Evolutionary conservation across 768 basidiomycete genomes (phyloP).

Genomic region (Kwoniella pini): DNA sequence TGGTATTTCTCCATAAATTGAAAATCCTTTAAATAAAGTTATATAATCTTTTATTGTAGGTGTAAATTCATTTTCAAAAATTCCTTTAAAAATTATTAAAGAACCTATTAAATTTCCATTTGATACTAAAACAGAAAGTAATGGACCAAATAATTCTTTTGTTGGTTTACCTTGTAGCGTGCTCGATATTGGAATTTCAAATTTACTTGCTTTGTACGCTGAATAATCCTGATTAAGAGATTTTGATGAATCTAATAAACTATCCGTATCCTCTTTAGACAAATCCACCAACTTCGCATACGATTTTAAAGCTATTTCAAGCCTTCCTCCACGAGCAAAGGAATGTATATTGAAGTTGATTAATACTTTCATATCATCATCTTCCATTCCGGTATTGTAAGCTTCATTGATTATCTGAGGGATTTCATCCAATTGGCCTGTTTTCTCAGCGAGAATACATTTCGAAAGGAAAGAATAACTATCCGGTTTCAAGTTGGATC

Average conservation of each 20-base stretch:
- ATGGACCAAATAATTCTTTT: conserved; percentile 29
- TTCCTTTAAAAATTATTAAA: conserved; percentile 38
- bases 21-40: conserved; percentile 47
- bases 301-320: conserved; percentile 32
- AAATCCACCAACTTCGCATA: conserved; percentile 18
- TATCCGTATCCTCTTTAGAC: not conserved
- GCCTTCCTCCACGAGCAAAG: conserved; percentile 29
- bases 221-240: not conserved
- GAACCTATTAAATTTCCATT: conserved; percentile 38
- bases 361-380: conserved; percentile 25
- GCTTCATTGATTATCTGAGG: conserved; percentile 2
- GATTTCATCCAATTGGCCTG: conserved; percentile 16
- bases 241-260: conserved; percentile 4
- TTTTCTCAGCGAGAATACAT: conserved; percentile 27
- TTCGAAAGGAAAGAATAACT: conserved; percentile 25
- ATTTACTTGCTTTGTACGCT: not conserved
- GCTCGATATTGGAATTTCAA: conserved; percentile 14
- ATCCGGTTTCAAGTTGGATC: conserved; percentile 19
- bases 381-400: not conserved
- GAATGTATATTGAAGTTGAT: conserved; percentile 36
- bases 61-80: conserved; percentile 30
- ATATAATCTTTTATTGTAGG: conserved; percentile 41
- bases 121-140: conserved; percentile 32
- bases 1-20: conserved; percentile 32
- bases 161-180: conserved; percentile 1